Percentiles rank a stretch among this genome's conserved stretches.
These are phyloP conservation scores for Posidonia australis DNA, from an alignment of 106 monocot genomes.

Conservation along the genomic window DNA sequence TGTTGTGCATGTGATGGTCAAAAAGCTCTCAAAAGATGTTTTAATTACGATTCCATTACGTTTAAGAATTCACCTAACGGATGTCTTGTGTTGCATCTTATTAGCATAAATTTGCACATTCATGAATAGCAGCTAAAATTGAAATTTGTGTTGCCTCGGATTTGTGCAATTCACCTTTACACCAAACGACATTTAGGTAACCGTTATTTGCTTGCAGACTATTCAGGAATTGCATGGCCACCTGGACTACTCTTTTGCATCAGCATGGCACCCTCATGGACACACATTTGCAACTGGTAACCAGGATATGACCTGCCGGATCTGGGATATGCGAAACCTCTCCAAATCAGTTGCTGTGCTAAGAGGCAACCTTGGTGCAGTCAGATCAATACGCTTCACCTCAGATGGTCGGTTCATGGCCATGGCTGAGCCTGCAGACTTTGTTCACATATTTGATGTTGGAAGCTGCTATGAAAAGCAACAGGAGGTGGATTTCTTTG, in stretches of 20 bases:
- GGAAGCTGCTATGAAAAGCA: constrained; percentile 14
- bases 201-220: constrained; percentile 12
- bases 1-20: too few relatives aligned
- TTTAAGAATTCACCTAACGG: too few relatives aligned
- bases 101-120: too few relatives aligned
- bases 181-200: too few relatives aligned
- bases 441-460: constrained; percentile 42
- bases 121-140: too few relatives aligned
- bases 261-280: constrained; percentile 46
- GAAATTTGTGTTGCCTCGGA: too few relatives aligned
- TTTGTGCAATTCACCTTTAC: too few relatives aligned
- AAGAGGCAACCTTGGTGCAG: constrained; percentile 34
- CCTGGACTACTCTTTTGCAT: constrained; percentile 41
- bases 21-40: too few relatives aligned
- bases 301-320: constrained; percentile 41
- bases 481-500: constrained; percentile 46
- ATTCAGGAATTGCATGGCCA: constrained; percentile 32
- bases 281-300: constrained; percentile 36
- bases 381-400: constrained; percentile 30
- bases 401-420: constrained; percentile 42
- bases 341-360: constrained; percentile 28
- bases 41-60: too few relatives aligned
- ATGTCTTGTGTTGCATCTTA: too few relatives aligned
- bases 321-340: constrained; percentile 36
- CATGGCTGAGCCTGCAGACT: constrained; percentile 47